Evolutionary conservation across 208 protist species (phyloP).

Genomic region (Novymonas esmeraldas): DNA sequence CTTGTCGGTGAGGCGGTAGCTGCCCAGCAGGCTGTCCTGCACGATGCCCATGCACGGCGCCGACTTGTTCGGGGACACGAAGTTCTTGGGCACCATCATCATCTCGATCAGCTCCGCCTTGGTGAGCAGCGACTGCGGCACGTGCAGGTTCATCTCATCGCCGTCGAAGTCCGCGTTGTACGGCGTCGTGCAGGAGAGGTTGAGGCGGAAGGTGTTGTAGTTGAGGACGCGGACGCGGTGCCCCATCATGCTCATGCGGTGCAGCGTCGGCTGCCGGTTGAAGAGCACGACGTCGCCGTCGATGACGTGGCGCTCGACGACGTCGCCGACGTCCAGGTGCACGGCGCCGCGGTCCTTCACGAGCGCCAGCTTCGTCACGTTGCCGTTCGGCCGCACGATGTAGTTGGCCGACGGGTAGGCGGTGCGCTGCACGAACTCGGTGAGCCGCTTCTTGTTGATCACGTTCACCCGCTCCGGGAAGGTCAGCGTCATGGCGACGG

Average conservation of each 20-base stretch:
- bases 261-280: constrained; percentile 99
- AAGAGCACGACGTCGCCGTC: constrained; percentile 99
- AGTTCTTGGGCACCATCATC: constrained; percentile 99
- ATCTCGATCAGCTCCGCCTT: constrained; percentile 97
- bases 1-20: constrained; percentile 93
- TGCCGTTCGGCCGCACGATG: constrained; percentile 87
- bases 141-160: constrained; percentile 99
- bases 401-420: constrained; percentile 98
- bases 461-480: constrained; percentile 99
- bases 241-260: constrained; percentile 99
- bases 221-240: constrained; percentile 97
- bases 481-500: constrained; percentile 98
- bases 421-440: constrained; percentile 93
- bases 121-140: constrained; percentile 97
- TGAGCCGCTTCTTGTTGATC: constrained; percentile 97
- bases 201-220: constrained; percentile 99
- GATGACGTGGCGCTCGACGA: constrained; percentile 98
- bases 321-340: constrained; percentile 90
- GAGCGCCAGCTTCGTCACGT: constrained; percentile 92
- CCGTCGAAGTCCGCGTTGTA: constrained; percentile 99
- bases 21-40: constrained; percentile 98
- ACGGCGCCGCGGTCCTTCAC: constrained; percentile 82
- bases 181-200: constrained; percentile 98
- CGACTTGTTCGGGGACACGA: constrained; percentile 99
- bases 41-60: constrained; percentile 99